A percentile compares a stretch with the other conserved stretches of the same genome.
These are phyloP conservation scores for Phytopythium helicoides DNA, from an alignment of 352 stramenopile genomes.

Conservation along the genomic window DNA sequence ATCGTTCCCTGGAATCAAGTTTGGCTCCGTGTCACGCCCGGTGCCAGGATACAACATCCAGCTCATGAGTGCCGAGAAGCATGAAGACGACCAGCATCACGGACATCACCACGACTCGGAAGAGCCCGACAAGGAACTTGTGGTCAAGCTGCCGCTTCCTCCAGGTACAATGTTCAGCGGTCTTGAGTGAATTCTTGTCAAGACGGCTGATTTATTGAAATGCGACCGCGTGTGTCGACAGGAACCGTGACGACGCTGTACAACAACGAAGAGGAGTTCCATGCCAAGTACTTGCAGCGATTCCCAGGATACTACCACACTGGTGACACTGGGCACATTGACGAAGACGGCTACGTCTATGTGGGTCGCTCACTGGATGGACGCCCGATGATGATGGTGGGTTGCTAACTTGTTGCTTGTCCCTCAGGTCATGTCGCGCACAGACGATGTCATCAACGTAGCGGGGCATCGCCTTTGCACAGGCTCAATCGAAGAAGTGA, in stretches of 20 bases:
- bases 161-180: constrained; percentile 34
- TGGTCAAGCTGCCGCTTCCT: constrained; percentile 83
- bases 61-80: constrained; percentile 54
- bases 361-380: constrained; percentile 16
- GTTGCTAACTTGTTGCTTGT: constrained; percentile 3
- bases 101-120: constrained; percentile 48
- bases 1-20: constrained; percentile 47
- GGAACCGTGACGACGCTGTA: constrained; percentile 78
- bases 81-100: constrained; percentile 37
- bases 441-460: constrained; percentile 92
- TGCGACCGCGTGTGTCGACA: constrained; percentile 8
- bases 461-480: constrained; percentile 86
- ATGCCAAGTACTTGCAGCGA: constrained; percentile 78
- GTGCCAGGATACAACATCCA: constrained; percentile 86
- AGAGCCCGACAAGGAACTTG: constrained; percentile 60
- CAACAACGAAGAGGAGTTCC: constrained; percentile 82
- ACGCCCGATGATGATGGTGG: not conserved
- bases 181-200: not conserved
- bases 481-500: constrained; percentile 87
- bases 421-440: constrained; percentile 83
- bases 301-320: constrained; percentile 90
- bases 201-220: not conserved
- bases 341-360: constrained; percentile 90
- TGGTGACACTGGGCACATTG: constrained; percentile 83
- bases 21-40: constrained; percentile 57